Evolutionary conservation across 164 flowering plant species (phyloP).

Genomic region (Houttuynia cordata): DNA sequence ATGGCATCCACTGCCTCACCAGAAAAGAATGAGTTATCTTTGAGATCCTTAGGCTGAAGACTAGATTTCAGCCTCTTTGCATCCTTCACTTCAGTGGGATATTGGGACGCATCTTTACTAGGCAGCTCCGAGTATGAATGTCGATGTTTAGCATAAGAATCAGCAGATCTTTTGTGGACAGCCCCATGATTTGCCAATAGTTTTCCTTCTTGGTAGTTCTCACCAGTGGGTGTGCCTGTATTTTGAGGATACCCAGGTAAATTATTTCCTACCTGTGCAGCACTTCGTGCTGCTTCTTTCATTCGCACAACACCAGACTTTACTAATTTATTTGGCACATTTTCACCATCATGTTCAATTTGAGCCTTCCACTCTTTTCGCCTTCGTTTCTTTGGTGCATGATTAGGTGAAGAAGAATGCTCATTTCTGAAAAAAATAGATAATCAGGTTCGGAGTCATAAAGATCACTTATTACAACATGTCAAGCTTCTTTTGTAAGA

Average conservation of each 20-base stretch:
- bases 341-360: constrained; percentile 31
- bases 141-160: constrained; percentile 18
- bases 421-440: constrained; percentile 31
- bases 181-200: constrained; percentile 10
- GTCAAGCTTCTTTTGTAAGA: neutral
- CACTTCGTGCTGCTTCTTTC: constrained; percentile 33
- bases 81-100: constrained; percentile 27
- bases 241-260: constrained; percentile 23
- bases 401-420: constrained; percentile 31
- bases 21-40: constrained; percentile 28
- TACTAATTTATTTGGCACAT: constrained; percentile 31
- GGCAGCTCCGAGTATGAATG: constrained; percentile 24
- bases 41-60: constrained; percentile 22
- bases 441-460: neutral
- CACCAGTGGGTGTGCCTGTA: constrained; percentile 14
- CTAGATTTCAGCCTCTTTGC: constrained; percentile 33
- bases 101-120: constrained; percentile 25
- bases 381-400: constrained; percentile 76
- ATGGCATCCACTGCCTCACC: constrained; percentile 27
- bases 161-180: constrained; percentile 41
- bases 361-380: constrained; percentile 49
- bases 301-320: constrained; percentile 32
- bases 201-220: constrained; percentile 29
- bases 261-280: constrained; percentile 23
- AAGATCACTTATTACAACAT: neutral